phyloP scores from a whole-genome alignment of 768 basidiomycete genomes.

The Lactarius tabidus region DNA sequence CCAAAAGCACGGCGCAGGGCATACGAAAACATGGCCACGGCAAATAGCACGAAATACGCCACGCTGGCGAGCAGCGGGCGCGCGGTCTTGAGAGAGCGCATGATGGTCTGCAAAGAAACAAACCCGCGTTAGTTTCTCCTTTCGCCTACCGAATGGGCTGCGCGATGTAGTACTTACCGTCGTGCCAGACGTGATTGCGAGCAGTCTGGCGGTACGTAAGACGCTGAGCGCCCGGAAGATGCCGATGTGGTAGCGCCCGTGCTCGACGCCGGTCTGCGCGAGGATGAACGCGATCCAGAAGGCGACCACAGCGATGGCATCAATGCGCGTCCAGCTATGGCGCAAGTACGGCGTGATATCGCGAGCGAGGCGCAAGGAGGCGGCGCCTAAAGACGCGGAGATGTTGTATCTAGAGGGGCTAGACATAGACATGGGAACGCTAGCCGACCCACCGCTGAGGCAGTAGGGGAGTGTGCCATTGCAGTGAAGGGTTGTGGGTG shows the following conservation, averaged over 20 bases:
- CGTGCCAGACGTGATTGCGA: constrained; percentile 89
- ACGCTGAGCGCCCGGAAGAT: constrained; percentile 88
- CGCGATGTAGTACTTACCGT: constrained; percentile 50
- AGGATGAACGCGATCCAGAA: constrained; percentile 86
- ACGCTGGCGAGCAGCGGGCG: constrained; percentile 87
- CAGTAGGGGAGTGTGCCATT: constrained; percentile 45
- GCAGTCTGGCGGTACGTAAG: constrained; percentile 71
- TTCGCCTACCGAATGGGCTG: not conserved
- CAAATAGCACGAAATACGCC: constrained; percentile 87
- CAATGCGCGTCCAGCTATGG: constrained; percentile 90
- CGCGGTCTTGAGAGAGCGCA: constrained; percentile 88
- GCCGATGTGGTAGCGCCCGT: constrained; percentile 69
- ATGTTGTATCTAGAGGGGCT: constrained; percentile 14
- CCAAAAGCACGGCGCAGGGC: constrained; percentile 27
- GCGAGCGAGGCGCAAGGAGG: constrained; percentile 44
- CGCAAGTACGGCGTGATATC: constrained; percentile 76
- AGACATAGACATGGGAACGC: constrained; percentile 52
- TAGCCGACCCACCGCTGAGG: constrained; percentile 40
- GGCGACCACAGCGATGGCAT: constrained; percentile 76
- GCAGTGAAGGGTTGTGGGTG: constrained; percentile 39
- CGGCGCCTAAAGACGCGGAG: not conserved
- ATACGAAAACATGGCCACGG: constrained; percentile 80
- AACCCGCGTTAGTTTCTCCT: not conserved
- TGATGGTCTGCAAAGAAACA: constrained; percentile 56
- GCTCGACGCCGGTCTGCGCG: constrained; percentile 64